Evolutionary conservation across 306 rosid genomes (phyloP).

Genomic region (Cicer chorassanicum): DNA sequence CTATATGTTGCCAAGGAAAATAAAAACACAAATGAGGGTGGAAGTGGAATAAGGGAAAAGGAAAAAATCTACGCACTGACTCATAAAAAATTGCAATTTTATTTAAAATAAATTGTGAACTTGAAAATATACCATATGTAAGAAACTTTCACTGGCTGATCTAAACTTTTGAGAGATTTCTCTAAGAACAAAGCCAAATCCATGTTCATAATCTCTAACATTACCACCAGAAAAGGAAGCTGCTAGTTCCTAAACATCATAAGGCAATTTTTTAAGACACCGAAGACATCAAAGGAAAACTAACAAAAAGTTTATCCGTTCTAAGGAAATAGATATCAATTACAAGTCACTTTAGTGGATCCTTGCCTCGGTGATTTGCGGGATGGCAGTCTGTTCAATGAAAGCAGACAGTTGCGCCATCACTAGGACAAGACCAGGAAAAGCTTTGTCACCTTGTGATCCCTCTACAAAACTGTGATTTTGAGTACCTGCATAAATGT

Average conservation of each 20-base stretch:
- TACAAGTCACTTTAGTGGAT: slow-evolving; percentile 36
- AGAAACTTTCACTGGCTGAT: slow-evolving; percentile 72
- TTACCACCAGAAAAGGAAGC: slow-evolving; percentile 72
- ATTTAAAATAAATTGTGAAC: slow-evolving; percentile 9
- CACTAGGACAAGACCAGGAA: slow-evolving; percentile 79
- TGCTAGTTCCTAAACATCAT: slow-evolving; percentile 73
- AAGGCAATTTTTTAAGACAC: slow-evolving; percentile 39
- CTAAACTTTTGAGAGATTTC: slow-evolving; percentile 77
- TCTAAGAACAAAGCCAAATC: slow-evolving; percentile 72
- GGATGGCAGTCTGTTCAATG: slow-evolving; percentile 81
- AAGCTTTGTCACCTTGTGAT: slow-evolving; percentile 64
- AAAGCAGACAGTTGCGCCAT: slow-evolving; percentile 81
- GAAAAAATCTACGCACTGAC: slow-evolving; percentile 1
- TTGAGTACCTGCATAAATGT: slow-evolving; percentile 54
- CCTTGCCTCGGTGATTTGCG: slow-evolving; percentile 79
- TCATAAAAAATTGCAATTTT: neutral
- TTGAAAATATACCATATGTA: slow-evolving; percentile 65
- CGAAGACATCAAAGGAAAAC: slow-evolving; percentile 20
- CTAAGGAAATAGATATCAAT: slow-evolving; percentile 18
- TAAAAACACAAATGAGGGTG: neutral
- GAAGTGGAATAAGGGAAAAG: neutral
- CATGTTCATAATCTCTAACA: slow-evolving; percentile 65
- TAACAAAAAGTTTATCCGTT: slow-evolving; percentile 26
- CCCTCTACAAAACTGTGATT: slow-evolving; percentile 63
- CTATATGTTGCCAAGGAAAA: neutral